Percentiles rank a stretch among this genome's conserved stretches.
Evolutionary conservation across 2,329 filamentous ascomycete genomes (phyloP).

Genomic region (Simplicillium aogashimaense): DNA sequence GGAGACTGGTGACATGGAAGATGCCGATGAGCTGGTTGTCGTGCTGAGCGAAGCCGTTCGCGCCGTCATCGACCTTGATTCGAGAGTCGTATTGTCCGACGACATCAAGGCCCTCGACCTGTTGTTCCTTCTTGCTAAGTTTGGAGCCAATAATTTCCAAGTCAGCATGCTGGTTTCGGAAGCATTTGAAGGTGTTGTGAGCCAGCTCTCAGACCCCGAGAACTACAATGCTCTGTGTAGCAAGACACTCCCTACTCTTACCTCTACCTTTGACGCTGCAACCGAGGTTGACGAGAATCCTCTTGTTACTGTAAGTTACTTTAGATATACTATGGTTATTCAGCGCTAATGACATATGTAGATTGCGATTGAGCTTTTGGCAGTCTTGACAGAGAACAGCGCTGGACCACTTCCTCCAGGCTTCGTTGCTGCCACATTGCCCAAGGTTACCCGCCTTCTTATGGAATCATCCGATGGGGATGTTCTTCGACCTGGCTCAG

Average conservation of each 20-base stretch:
- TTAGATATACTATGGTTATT: not conserved
- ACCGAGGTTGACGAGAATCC: constrained; percentile 77
- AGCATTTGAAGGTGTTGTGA: constrained; percentile 81
- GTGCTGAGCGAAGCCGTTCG: constrained; percentile 81
- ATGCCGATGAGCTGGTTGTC: constrained; percentile 85
- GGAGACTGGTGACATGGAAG: constrained; percentile 73
- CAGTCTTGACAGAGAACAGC: constrained; percentile 71
- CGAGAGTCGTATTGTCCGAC: constrained; percentile 60
- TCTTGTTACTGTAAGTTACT: constrained; percentile 56
- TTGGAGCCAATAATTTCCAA: constrained; percentile 84
- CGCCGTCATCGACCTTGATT: constrained; percentile 72
- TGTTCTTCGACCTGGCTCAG: constrained; percentile 75
- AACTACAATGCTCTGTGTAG: constrained; percentile 70
- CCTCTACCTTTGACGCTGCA: constrained; percentile 80
- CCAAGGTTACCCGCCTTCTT: constrained; percentile 74
- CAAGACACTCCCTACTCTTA: constrained; percentile 81
- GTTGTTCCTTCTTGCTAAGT: constrained; percentile 80
- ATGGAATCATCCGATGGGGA: constrained; percentile 81
- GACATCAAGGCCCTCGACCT: constrained; percentile 69
- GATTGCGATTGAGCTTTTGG: constrained; percentile 76
- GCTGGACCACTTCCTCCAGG: constrained; percentile 77
- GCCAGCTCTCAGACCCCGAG: constrained; percentile 54
- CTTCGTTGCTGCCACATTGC: constrained; percentile 76
- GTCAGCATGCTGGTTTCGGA: constrained; percentile 81
- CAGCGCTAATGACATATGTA: constrained; percentile 14